phyloP scores from a whole-genome alignment of 2,329 filamentous ascomycete genomes.

The Microascus cirrosus region DNA sequence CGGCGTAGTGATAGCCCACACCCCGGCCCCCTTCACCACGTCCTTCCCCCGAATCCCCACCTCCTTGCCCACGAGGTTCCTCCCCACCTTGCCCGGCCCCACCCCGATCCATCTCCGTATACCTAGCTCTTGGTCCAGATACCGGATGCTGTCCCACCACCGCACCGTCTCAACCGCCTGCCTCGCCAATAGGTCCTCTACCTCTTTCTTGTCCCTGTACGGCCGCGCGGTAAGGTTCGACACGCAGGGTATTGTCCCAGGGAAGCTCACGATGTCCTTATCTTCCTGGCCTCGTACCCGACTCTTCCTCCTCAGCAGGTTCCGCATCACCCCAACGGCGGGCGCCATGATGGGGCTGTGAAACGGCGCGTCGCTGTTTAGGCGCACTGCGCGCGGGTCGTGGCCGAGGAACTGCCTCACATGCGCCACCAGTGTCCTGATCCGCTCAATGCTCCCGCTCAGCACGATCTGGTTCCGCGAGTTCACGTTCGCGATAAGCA shows the following conservation, averaged over 20 bases:
- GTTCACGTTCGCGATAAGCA: constrained; percentile 88
- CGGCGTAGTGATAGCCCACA: constrained; percentile 84
- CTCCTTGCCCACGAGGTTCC: constrained; percentile 90
- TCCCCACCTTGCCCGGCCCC: constrained; percentile 84
- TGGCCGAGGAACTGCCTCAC: constrained; percentile 83
- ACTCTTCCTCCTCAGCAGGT: constrained; percentile 50
- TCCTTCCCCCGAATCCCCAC: constrained; percentile 77
- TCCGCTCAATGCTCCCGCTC: constrained; percentile 74
- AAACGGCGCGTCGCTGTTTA: constrained; percentile 84
- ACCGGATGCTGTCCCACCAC: constrained; percentile 91
- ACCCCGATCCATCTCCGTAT: constrained; percentile 84
- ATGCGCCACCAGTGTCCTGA: constrained; percentile 72
- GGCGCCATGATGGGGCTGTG: constrained; percentile 88
- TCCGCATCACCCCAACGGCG: constrained; percentile 62
- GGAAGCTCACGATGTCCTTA: constrained; percentile 62
- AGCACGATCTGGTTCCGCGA: constrained; percentile 93
- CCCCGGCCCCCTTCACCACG: constrained; percentile 73
- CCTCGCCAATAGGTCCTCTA: constrained; percentile 68
- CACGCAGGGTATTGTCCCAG: constrained; percentile 64
- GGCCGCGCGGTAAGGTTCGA: constrained; percentile 79
- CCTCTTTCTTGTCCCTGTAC: constrained; percentile 59
- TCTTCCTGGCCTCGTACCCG: constrained; percentile 38
- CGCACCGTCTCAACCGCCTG: constrained; percentile 85
- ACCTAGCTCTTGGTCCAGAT: constrained; percentile 72
- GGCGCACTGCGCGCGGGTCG: constrained; percentile 74